phyloP scores from a whole-genome alignment of 495 filamentous ascomycete species.

The Xylaria castorea region DNA sequence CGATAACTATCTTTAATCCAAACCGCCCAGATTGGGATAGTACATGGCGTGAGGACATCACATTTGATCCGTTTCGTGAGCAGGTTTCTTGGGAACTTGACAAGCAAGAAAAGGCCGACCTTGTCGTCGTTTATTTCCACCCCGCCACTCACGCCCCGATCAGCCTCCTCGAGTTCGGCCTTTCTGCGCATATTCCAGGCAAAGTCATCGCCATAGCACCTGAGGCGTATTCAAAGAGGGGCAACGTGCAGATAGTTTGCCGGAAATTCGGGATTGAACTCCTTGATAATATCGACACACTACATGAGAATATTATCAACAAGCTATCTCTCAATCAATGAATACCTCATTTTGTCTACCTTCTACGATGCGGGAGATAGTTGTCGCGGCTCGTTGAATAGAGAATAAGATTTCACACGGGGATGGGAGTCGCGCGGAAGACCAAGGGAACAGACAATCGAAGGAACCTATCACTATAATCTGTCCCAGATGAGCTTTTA shows the following conservation, averaged over 20 bases:
- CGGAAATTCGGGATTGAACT: slow-evolving; percentile 49
- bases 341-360: background rate
- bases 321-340: slow-evolving; percentile 29
- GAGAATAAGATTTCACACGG: background rate
- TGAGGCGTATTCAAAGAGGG: slow-evolving; percentile 59
- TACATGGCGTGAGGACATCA: slow-evolving; percentile 55
- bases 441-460: background rate
- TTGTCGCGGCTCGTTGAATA: background rate
- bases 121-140: slow-evolving; percentile 64
- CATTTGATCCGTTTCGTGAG: slow-evolving; percentile 50
- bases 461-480: background rate
- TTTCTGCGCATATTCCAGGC: slow-evolving; percentile 49
- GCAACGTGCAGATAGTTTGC: slow-evolving; percentile 63
- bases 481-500: background rate
- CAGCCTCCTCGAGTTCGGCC: slow-evolving; percentile 59
- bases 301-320: slow-evolving; percentile 36
- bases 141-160: slow-evolving; percentile 53
- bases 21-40: slow-evolving; percentile 61
- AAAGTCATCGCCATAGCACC: slow-evolving; percentile 61
- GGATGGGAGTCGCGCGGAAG: background rate
- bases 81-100: slow-evolving; percentile 68
- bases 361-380: background rate
- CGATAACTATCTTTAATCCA: slow-evolving; percentile 67
- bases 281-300: slow-evolving; percentile 42
- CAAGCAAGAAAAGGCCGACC: slow-evolving; percentile 56